Percentiles rank a stretch among this genome's conserved stretches.
Conservation (phyloP, 345 rosid species). For the Hirschfeldia incana region DNA sequence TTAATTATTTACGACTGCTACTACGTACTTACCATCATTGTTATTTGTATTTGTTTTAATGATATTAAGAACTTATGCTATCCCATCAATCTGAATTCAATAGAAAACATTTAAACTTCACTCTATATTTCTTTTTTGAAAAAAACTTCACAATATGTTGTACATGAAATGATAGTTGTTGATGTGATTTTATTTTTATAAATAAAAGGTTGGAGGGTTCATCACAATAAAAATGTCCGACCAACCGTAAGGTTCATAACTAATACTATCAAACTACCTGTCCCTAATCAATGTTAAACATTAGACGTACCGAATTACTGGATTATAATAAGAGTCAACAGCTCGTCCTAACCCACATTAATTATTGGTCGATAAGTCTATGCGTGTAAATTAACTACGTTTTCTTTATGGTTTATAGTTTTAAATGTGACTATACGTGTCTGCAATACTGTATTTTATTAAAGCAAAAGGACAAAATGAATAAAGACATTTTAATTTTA, state of each 20-base stretch:
- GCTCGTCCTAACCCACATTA: background rate
- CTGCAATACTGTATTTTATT: background rate
- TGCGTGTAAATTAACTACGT: background rate
- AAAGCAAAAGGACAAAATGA: background rate
- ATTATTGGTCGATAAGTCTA: background rate
- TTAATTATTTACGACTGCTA: background rate
- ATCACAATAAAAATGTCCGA: background rate
- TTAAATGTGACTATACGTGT: background rate
- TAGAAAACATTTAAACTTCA: background rate
- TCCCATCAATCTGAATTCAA: background rate
- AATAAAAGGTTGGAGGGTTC: background rate
- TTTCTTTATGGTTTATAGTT: background rate
- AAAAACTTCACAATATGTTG: background rate
- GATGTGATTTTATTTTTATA: background rate
- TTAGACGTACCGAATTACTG: background rate
- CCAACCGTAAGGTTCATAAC: background rate
- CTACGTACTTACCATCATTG: background rate
- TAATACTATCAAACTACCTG: background rate
- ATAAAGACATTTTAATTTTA: background rate
- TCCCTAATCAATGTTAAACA: background rate
- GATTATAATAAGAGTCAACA: background rate
- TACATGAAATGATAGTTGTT: background rate
- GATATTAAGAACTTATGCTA: background rate
- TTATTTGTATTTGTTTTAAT: background rate
- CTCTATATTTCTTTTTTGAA: background rate